phyloP scores from a whole-genome alignment of 2,329 filamentous ascomycete species.

The Drechslera avenae region DNA sequence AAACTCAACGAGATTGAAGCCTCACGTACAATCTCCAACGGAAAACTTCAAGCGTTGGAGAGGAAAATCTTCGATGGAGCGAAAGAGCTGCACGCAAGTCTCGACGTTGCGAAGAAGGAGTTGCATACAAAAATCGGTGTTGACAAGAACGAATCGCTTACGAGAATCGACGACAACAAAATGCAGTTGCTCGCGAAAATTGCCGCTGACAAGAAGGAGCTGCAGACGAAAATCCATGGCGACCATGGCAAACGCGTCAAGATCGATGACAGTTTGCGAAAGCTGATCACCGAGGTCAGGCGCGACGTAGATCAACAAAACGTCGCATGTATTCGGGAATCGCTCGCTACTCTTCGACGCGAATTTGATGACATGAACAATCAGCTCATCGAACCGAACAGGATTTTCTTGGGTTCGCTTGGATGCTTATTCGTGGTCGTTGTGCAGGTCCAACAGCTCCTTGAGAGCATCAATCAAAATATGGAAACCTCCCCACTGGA shows the following conservation, averaged over 20 bases:
- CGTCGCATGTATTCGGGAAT: neutral
- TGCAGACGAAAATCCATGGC: neutral
- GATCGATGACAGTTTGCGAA: neutral
- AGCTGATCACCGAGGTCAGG: slow-evolving; percentile 1
- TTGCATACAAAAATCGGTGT: neutral
- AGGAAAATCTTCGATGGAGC: too few species aligned
- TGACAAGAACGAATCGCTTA: too few species aligned
- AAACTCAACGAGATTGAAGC: too few species aligned
- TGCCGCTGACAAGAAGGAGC: slow-evolving; percentile 1
- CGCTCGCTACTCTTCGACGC: neutral
- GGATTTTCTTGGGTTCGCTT: slow-evolving; percentile 6
- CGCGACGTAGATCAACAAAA: neutral
- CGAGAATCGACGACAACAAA: too few species aligned
- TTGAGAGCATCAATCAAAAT: slow-evolving; percentile 20
- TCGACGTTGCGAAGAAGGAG: neutral
- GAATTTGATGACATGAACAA: slow-evolving; percentile 9
- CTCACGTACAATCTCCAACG: too few species aligned
- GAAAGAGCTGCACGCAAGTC: too few species aligned
- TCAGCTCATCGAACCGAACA: slow-evolving; percentile 12
- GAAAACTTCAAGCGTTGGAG: too few species aligned
- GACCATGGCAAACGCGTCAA: slow-evolving; percentile 6
- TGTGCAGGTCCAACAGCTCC: slow-evolving; percentile 11
- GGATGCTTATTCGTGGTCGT: slow-evolving; percentile 1
- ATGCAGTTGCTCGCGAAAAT: too few species aligned
- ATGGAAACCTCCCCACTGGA: slow-evolving; percentile 2